These are phyloP conservation scores for Croton setiger DNA, from an alignment of 441 rosid species.

Conservation along the genomic window DNA sequence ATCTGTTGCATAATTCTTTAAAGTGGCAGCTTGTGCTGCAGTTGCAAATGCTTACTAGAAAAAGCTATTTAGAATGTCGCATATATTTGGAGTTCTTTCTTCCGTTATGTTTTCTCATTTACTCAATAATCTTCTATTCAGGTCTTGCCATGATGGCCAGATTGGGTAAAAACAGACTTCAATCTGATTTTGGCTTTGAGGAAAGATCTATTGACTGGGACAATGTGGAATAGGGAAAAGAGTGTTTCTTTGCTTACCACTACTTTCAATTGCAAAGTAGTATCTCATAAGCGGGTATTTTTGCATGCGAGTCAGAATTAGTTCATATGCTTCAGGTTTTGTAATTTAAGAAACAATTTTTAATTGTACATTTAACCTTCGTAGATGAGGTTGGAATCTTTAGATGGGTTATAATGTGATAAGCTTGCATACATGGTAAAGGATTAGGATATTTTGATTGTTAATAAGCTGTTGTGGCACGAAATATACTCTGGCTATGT, in stretches of 20 bases:
- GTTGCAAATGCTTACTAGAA: not conserved
- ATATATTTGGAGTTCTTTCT: not conserved
- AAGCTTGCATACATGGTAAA: not conserved
- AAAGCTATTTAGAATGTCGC: not conserved
- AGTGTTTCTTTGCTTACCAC: not conserved
- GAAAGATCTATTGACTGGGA: constrained; percentile 81
- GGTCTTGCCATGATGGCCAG: constrained; percentile 88
- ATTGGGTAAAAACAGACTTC: constrained; percentile 54
- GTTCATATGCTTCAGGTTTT: not conserved
- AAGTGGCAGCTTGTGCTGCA: not conserved
- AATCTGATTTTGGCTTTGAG: constrained; percentile 43
- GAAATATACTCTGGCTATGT: no score
- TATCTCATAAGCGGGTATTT: not conserved
- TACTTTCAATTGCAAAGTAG: not conserved
- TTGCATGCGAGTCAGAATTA: not conserved
- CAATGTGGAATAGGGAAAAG: constrained; percentile 50
- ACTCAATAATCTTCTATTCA: constrained; percentile 22
- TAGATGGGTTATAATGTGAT: not conserved
- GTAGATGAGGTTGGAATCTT: not conserved
- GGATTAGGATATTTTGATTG: not conserved
- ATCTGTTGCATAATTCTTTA: not conserved
- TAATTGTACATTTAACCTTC: not conserved
- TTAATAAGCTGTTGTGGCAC: no score
- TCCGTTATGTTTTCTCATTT: constrained; percentile 6
- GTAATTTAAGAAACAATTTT: not conserved